Conservation (phyloP, 1,284 basidiomycete species). For the Coniferiporia sulphurascens region DNA sequence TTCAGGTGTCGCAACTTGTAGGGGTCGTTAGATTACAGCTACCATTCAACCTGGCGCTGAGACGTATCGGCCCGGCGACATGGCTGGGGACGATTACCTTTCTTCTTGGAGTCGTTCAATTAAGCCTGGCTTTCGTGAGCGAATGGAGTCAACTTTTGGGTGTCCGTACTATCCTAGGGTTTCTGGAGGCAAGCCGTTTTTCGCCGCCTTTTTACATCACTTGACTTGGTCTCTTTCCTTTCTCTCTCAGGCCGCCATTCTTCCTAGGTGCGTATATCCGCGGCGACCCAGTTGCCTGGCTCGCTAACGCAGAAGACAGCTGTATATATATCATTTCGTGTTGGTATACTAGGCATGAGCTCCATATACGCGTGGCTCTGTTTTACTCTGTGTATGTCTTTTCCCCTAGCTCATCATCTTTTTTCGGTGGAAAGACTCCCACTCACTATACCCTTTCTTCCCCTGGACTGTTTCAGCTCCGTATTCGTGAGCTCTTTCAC, state of each 20-base stretch:
- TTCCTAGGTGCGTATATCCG: not conserved
- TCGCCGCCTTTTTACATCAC: not conserved
- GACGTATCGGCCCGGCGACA: constrained; percentile 32
- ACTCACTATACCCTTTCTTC: not conserved
- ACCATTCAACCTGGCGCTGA: constrained; percentile 27
- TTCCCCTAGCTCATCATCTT: not conserved
- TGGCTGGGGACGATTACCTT: constrained; percentile 27
- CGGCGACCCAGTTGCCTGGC: not conserved
- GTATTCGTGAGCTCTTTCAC: constrained; percentile 10
- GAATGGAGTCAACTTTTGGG: constrained; percentile 31
- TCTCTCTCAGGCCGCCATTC: not conserved
- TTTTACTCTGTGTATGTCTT: constrained; percentile 32
- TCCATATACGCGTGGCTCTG: constrained; percentile 31
- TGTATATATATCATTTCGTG: constrained; percentile 36
- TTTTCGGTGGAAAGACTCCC: not conserved
- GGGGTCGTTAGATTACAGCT: constrained; percentile 12
- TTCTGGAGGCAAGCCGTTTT: constrained; percentile 25
- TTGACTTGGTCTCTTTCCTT: not conserved
- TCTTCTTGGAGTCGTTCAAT: constrained; percentile 34
- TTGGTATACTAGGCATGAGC: constrained; percentile 40
- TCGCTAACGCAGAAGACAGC: constrained; percentile 19
- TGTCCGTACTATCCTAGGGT: constrained; percentile 34
- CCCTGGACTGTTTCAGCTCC: not conserved
- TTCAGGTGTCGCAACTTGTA: not conserved
- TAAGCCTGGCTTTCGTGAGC: constrained; percentile 31